A percentile compares a stretch with the other conserved stretches of the same genome.
These are phyloP conservation scores for Populus tomentosa DNA, from an alignment of 441 rosid species.

Conservation along the genomic window DNA sequence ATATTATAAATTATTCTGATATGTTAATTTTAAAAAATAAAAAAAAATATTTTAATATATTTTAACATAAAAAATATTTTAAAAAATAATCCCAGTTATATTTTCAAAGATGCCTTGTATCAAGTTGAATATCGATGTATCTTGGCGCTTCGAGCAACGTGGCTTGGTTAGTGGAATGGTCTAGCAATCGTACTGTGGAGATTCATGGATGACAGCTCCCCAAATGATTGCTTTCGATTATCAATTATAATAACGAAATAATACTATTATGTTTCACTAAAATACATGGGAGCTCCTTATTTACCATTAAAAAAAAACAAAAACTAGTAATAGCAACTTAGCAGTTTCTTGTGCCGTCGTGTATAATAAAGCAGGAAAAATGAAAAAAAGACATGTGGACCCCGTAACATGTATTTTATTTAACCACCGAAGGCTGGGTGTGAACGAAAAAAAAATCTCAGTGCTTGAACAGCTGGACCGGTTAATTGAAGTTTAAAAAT, in stretches of 20 bases:
- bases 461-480: background rate
- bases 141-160: background rate
- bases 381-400: background rate
- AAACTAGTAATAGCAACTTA: background rate
- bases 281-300: background rate
- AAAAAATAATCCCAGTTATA: too few relatives aligned
- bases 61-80: too few relatives aligned
- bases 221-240: background rate
- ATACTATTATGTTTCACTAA: background rate
- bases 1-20: too few relatives aligned
- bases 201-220: slow-evolving; percentile 5
- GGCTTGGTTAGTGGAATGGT: background rate
- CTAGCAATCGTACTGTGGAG: background rate
- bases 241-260: too few relatives aligned
- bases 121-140: background rate
- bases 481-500: background rate
- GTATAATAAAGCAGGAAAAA: background rate
- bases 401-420: background rate
- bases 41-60: too few relatives aligned
- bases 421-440: background rate
- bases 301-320: too few relatives aligned
- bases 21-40: too few relatives aligned
- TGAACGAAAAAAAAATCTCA: background rate
- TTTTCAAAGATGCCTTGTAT: too few relatives aligned
- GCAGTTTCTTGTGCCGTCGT: background rate